phyloP scores from a whole-genome alignment of 768 basidiomycete genomes.

The Leccinum rimulosum region DNA sequence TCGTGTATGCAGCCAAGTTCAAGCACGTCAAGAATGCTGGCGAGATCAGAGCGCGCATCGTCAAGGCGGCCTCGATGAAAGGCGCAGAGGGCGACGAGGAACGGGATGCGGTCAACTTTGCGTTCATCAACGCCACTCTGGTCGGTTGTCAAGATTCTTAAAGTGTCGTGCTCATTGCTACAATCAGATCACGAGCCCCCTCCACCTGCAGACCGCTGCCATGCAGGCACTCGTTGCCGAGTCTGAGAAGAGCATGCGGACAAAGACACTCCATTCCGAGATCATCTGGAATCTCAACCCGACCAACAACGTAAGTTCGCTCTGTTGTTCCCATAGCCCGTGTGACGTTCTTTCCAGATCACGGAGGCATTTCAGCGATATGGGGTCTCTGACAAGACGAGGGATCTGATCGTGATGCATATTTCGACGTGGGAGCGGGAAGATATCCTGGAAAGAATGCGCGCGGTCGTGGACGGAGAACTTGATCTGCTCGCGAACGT shows the following conservation, averaged over 20 bases:
- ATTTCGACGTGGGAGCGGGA: conserved; percentile 44
- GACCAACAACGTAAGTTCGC: conserved; percentile 67
- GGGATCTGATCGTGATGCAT: conserved; percentile 69
- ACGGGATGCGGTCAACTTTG: conserved; percentile 81
- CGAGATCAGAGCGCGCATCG: conserved; percentile 60
- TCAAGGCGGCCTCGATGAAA: conserved; percentile 60
- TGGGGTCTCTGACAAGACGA: conserved; percentile 69
- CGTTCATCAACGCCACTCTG: conserved; percentile 83
- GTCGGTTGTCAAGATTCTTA: conserved; percentile 39
- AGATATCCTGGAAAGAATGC: conserved; percentile 54
- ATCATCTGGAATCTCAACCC: conserved; percentile 86
- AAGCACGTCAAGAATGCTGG: conserved; percentile 61
- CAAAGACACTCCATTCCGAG: conserved; percentile 90
- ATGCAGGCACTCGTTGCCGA: conserved; percentile 77
- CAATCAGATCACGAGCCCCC: conserved; percentile 70
- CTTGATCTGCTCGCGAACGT: conserved; percentile 47
- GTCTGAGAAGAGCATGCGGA: conserved; percentile 57
- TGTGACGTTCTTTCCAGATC: conserved; percentile 51
- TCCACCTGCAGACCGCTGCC: conserved; percentile 83
- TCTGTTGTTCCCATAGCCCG: too few relatives aligned
- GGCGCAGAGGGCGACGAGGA: conserved; percentile 64
- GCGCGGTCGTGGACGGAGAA: conserved; percentile 55
- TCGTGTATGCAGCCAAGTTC: conserved; percentile 66
- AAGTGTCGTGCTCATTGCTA: conserved; percentile 4
- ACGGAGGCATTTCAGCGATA: conserved; percentile 84